Percentiles rank a stretch among this genome's conserved stretches.
phyloP scores from a whole-genome alignment of 169 alveolate genomes.

The Ichthyophthirius multifiliis region DNA sequence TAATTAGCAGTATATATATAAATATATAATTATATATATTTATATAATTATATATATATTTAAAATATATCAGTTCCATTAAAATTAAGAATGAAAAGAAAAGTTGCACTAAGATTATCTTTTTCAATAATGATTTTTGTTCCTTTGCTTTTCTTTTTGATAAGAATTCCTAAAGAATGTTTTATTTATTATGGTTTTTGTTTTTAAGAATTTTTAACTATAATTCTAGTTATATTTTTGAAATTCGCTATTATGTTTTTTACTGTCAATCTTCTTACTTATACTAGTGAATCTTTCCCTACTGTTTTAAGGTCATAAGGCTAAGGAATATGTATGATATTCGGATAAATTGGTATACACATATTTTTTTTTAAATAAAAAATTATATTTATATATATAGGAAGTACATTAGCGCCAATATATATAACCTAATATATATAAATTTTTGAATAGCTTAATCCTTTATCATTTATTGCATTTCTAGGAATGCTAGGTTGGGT shows the following conservation, averaged over 20 bases:
- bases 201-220: no score
- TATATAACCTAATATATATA: neutral
- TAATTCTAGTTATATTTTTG: no score
- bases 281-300: constrained; percentile 31
- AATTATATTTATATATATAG: neutral
- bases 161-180: constrained; percentile 5
- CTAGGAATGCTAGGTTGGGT: neutral
- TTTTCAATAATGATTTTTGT: neutral
- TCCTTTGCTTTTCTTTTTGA: neutral
- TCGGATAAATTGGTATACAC: constrained; percentile 29
- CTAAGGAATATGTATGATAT: constrained; percentile 36
- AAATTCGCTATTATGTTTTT: constrained; percentile 16
- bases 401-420: neutral
- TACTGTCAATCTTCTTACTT: constrained; percentile 31
- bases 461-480: neutral
- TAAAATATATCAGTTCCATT: neutral
- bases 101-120: neutral
- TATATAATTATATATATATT: neutral
- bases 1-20: neutral
- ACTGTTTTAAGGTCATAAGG: constrained; percentile 41
- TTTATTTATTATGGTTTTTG: neutral
- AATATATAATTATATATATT: neutral
- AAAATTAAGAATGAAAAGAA: neutral
- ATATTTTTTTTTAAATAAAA: neutral
- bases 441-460: neutral